Conservation (phyloP, 768 basidiomycete species). For the Macrolepiota fuliginosa region DNA sequence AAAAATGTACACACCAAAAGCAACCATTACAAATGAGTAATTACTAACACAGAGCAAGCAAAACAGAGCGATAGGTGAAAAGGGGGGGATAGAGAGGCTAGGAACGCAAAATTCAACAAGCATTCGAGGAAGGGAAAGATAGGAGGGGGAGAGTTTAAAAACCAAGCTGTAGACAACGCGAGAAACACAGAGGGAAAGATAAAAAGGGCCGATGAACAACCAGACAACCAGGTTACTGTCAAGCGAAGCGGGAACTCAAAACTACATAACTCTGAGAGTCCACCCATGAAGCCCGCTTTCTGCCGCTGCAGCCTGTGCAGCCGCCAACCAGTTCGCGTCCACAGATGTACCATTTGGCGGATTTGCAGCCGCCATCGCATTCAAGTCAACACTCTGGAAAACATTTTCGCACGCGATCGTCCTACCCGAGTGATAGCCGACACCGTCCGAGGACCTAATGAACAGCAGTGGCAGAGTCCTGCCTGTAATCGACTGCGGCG, state of each 20-base stretch:
- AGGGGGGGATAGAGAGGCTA: not conserved
- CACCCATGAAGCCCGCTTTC: conserved; percentile 73
- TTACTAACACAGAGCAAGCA: conserved; percentile 16
- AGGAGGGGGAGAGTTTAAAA: conserved; percentile 13
- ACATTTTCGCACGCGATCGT: conserved; percentile 82
- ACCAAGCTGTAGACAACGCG: not conserved
- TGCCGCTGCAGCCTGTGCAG: conserved; percentile 65
- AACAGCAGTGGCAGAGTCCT: conserved; percentile 77
- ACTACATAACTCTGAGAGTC: conserved; percentile 77
- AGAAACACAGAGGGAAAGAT: not conserved
- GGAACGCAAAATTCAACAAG: not conserved
- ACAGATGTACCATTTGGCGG: conserved; percentile 44
- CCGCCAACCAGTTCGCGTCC: conserved; percentile 71
- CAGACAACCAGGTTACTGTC: not conserved
- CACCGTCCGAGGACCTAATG: conserved; percentile 79
- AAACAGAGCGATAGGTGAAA: conserved; percentile 4
- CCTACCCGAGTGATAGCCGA: conserved; percentile 86
- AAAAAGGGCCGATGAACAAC: not conserved
- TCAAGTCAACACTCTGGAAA: conserved; percentile 67
- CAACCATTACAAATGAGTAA: conserved; percentile 19
- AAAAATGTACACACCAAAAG: conserved; percentile 21
- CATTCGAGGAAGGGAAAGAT: not conserved
- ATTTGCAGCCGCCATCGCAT: conserved; percentile 40
- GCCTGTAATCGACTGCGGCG: conserved; percentile 49
- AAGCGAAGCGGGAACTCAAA: not conserved